phyloP scores from a whole-genome alignment of 2,329 filamentous ascomycete genomes.

The Diaporthe humulicola region DNA sequence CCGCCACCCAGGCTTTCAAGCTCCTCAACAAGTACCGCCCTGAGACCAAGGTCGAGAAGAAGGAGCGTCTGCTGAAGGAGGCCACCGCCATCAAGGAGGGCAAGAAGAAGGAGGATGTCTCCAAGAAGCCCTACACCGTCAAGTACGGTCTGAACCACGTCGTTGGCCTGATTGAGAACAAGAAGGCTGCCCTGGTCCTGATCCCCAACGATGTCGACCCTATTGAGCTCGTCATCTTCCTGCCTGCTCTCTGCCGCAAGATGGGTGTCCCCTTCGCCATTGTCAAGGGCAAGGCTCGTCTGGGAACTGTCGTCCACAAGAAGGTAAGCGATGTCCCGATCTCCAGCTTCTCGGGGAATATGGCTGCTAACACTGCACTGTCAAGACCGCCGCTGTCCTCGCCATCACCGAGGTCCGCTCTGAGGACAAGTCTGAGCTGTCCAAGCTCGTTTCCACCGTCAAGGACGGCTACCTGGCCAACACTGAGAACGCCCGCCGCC shows the following conservation, averaged over 20 bases:
- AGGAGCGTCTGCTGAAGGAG: slow-evolving; percentile 98
- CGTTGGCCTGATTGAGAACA: slow-evolving; percentile 97
- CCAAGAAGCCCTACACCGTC: slow-evolving; percentile 99
- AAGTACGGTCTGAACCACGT: slow-evolving; percentile 99
- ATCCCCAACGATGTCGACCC: slow-evolving; percentile 99
- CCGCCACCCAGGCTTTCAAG: slow-evolving; percentile 97
- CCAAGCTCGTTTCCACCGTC: slow-evolving; percentile 95
- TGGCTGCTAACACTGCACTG: slow-evolving; percentile 36
- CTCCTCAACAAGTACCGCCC: slow-evolving; percentile 99
- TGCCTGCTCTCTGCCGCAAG: slow-evolving; percentile 99
- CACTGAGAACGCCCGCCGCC: slow-evolving; percentile 89
- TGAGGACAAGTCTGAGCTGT: slow-evolving; percentile 98
- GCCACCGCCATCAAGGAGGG: slow-evolving; percentile 97
- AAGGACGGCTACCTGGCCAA: slow-evolving; percentile 99
- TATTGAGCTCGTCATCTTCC: slow-evolving; percentile 99
- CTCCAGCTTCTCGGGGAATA: neutral
- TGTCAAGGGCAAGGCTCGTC: slow-evolving; percentile 99
- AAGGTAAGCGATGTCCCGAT: slow-evolving; percentile 72
- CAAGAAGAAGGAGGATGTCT: slow-evolving; percentile 99
- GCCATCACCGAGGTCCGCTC: slow-evolving; percentile 96
- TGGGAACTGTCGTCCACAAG: slow-evolving; percentile 99
- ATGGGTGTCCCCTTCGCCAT: slow-evolving; percentile 99
- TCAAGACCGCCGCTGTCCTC: slow-evolving; percentile 93
- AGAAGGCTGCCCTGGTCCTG: slow-evolving; percentile 98
- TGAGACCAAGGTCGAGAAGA: slow-evolving; percentile 99